phyloP scores from a whole-genome alignment of 1,139 yeast genomes.

The Hyphopichia wangnamkhiaoensis region DNA sequence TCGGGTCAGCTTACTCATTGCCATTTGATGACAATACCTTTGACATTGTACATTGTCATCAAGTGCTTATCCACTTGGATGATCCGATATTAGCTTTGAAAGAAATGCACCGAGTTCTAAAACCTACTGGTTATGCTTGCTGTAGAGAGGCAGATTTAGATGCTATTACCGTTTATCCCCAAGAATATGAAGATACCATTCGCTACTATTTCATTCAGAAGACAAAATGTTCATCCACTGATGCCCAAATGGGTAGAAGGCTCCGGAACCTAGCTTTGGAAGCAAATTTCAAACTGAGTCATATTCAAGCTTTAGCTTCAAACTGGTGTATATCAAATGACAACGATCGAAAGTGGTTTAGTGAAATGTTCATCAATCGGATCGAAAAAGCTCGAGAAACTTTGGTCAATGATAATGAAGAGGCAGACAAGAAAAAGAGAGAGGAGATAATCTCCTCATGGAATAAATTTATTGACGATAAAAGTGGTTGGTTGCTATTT shows the following conservation, averaged over 20 bases:
- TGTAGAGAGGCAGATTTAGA: constrained; percentile 32
- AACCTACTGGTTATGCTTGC: constrained; percentile 40
- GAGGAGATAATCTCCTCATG: constrained; percentile 10
- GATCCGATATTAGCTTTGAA: constrained; percentile 31
- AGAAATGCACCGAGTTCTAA: constrained; percentile 36
- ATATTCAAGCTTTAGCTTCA: constrained; percentile 14
- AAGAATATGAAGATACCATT: constrained; percentile 14
- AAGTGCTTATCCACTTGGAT: constrained; percentile 37
- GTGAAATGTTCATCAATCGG: constrained; percentile 14
- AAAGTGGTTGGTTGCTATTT: constrained; percentile 12
- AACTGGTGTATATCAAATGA: constrained; percentile 16
- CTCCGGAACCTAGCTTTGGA: constrained; percentile 16
- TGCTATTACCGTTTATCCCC: constrained; percentile 20
- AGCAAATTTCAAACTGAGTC: constrained; percentile 19
- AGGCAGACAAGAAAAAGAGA: constrained; percentile 9
- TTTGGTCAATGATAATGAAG: constrained; percentile 9
- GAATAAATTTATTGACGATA: constrained; percentile 17
- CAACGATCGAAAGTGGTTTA: constrained; percentile 8
- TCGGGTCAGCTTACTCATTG: constrained; percentile 31
- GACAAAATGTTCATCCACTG: constrained; percentile 14
- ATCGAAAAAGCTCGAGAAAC: constrained; percentile 12
- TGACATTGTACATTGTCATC: constrained; percentile 41
- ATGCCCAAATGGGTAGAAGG: constrained; percentile 17
- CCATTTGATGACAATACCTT: constrained; percentile 37
- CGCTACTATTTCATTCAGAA: constrained; percentile 9